phyloP scores from a whole-genome alignment of 2,329 filamentous ascomycete species.

The Pseudogymnoascus sp. region DNA sequence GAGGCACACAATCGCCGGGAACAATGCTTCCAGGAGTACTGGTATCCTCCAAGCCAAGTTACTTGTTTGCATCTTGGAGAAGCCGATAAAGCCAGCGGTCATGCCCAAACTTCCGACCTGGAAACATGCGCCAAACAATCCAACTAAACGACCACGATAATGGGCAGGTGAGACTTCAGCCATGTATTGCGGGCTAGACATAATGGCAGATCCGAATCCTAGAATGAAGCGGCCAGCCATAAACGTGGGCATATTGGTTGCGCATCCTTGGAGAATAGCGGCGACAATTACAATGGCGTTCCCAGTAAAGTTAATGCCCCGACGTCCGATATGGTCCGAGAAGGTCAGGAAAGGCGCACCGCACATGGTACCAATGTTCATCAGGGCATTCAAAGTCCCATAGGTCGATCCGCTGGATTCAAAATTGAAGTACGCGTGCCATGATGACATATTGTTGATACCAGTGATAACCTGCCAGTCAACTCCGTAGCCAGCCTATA shows the following conservation, averaged over 20 bases:
- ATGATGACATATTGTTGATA: conserved; percentile 35
- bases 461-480: conserved; percentile 41
- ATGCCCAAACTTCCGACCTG: conserved; percentile 35
- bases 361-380: conserved; percentile 38
- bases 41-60: conserved; percentile 27
- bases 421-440: conserved; percentile 38
- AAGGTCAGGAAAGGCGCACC: conserved; percentile 42
- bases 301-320: conserved; percentile 39
- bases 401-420: conserved; percentile 30
- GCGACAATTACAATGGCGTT: conserved; percentile 38
- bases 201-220: conserved; percentile 20
- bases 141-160: conserved; percentile 35
- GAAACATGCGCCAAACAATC: conserved; percentile 39
- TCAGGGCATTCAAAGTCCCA: conserved; percentile 36
- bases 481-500: conserved; percentile 35
- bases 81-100: conserved; percentile 32
- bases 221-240: conserved; percentile 22
- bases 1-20: conserved; percentile 24
- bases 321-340: conserved; percentile 42
- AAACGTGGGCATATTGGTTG: conserved; percentile 19
- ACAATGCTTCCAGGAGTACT: conserved; percentile 31
- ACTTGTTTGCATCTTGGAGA: conserved; percentile 22
- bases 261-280: conserved; percentile 25
- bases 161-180: conserved; percentile 22
- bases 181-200: conserved; percentile 25